Base-by-base conservation (phyloP, 768 basidiomycete genomes). In the Tulasnella sp. region DNA sequence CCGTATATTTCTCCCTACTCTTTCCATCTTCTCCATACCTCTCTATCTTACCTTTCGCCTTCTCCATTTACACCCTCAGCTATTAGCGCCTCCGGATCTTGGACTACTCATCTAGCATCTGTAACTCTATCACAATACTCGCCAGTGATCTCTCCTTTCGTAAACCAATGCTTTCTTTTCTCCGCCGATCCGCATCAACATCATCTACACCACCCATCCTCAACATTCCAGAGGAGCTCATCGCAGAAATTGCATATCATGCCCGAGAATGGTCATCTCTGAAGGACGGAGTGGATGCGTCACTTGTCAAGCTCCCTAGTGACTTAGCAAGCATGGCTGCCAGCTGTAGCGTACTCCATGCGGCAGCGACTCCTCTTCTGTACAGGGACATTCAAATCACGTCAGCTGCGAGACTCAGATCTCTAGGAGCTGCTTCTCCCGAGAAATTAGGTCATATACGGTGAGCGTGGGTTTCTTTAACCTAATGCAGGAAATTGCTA, bases 371-470 rank as follows among this genome's bases (percentile, higher is more conserved):
- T 10, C 49, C 49, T 28, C 29, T 42, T 27, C 24, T 51, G 27
- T 31, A 41, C 2, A 43, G 49, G 20, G 49, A 51, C 6, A 41
- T 51, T n/a, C 37, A 29, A 22, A 43, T 51, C 25, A 51, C 49
- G 10, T 51, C 49, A 3, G 37, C 37, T 10, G 28, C 20, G 10
- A 27, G 48, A 3, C 28, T 50, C 9, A 24, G 48, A 40, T 39
- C 48, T 5, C 22, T 50, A 22, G 35, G 37, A 15, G 3, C 22
- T 8, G 6, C 43, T 3, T 22, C 48, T n/a, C 7, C 37, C 7
- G 48, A 50, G 8, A 50, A 50, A 29, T 25, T 40, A 24, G 16
- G 16, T 8, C 48, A n/a, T n/a, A 39, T 50, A n/a, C 35, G 34
- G 48, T 50, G 16, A 12, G 46, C 28, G 22, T 20, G 29, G 5